Evolutionary conservation across 2,329 filamentous ascomycete genomes (phyloP).

Genomic region (Aureobasidium melanogenum): DNA sequence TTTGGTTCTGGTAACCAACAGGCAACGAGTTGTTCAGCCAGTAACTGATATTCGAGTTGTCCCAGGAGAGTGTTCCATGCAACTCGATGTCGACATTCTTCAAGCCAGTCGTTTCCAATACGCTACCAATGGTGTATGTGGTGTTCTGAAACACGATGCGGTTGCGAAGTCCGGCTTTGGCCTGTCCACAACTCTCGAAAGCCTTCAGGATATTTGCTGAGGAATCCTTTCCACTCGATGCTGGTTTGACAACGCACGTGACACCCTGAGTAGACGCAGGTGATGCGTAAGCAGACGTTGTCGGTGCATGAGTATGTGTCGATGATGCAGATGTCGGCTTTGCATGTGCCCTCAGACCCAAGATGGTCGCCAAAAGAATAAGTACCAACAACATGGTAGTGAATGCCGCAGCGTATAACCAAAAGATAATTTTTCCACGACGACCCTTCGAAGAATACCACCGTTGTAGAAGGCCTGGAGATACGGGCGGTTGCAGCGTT

Average conservation of each 20-base stretch:
- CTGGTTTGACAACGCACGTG: not conserved
- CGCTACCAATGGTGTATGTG: constrained; percentile 40
- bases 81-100: constrained; percentile 41
- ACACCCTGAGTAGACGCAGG: not conserved
- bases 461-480: not conserved
- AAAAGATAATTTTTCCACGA: not conserved
- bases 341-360: not conserved
- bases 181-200: constrained; percentile 40
- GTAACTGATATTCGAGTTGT: constrained; percentile 35
- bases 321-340: not conserved
- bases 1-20: constrained; percentile 48
- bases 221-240: constrained; percentile 8
- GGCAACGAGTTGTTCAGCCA: constrained; percentile 45
- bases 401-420: not conserved
- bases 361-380: not conserved
- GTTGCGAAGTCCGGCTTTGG: constrained; percentile 28
- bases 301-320: not conserved
- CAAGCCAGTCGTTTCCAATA: constrained; percentile 42
- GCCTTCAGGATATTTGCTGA: constrained; percentile 35
- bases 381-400: not conserved
- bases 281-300: not conserved
- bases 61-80: constrained; percentile 38
- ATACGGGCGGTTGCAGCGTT: not conserved
- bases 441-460: not conserved
- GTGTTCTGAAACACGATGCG: constrained; percentile 43